Evolutionary conservation across 2,329 filamentous ascomycete genomes (phyloP).

Genomic region (Fusarium globosum): DNA sequence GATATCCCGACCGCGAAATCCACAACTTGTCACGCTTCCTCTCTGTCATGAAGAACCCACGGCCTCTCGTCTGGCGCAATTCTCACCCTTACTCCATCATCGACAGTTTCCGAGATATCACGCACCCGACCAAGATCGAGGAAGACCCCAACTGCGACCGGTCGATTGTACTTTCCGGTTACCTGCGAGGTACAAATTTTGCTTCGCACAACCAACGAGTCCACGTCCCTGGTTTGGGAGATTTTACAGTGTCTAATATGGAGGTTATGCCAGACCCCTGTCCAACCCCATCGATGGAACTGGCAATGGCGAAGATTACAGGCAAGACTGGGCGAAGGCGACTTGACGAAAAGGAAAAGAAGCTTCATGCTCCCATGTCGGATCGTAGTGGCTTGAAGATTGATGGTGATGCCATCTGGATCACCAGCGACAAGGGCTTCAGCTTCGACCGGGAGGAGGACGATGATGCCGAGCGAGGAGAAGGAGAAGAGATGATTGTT

Average conservation of each 20-base stretch:
- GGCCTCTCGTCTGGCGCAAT: slow-evolving; percentile 96
- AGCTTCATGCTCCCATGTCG: slow-evolving; percentile 97
- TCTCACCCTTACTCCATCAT: slow-evolving; percentile 93
- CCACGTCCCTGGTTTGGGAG: slow-evolving; percentile 92
- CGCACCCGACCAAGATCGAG: slow-evolving; percentile 91
- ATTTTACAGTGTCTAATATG: slow-evolving; percentile 84
- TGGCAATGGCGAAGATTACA: slow-evolving; percentile 83
- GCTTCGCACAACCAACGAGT: slow-evolving; percentile 85
- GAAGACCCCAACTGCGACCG: slow-evolving; percentile 90
- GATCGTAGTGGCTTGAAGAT: slow-evolving; percentile 96
- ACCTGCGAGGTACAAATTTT: slow-evolving; percentile 95
- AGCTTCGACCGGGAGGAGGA: slow-evolving; percentile 78
- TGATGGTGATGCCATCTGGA: slow-evolving; percentile 97
- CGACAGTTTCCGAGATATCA: slow-evolving; percentile 95
- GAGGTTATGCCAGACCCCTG: slow-evolving; percentile 94
- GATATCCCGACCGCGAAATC: slow-evolving; percentile 95
- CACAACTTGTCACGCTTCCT: slow-evolving; percentile 96
- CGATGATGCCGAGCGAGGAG: slow-evolving; percentile 79
- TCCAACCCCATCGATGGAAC: slow-evolving; percentile 91
- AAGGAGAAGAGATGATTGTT: slow-evolving; percentile 95
- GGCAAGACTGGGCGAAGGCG: slow-evolving; percentile 84
- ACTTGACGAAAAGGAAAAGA: slow-evolving; percentile 95
- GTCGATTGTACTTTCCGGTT: slow-evolving; percentile 90
- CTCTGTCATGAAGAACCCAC: slow-evolving; percentile 98
- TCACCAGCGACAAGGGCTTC: slow-evolving; percentile 74